Percentiles rank a stretch among this genome's conserved stretches.
phyloP scores from a whole-genome alignment of 2,329 filamentous ascomycete genomes.

The Fusarium proliferatum region DNA sequence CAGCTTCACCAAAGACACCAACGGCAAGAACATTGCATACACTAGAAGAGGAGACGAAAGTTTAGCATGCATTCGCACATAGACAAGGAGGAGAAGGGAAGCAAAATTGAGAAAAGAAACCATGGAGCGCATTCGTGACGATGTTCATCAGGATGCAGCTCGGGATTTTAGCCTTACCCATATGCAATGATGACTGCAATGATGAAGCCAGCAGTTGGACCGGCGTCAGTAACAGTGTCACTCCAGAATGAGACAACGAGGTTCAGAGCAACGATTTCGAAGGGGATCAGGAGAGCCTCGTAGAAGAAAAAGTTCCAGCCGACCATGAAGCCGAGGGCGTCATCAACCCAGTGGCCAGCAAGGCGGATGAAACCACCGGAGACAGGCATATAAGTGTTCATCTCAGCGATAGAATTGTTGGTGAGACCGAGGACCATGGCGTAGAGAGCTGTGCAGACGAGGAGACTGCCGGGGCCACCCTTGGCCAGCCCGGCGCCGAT shows the following conservation, averaged over 20 bases:
- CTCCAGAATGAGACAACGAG: constrained; percentile 49
- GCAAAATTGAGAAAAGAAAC: constrained; percentile 5
- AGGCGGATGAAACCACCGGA: constrained; percentile 38
- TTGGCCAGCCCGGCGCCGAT: constrained; percentile 37
- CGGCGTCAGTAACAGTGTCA: constrained; percentile 24
- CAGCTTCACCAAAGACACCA: constrained; percentile 40
- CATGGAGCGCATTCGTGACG: constrained; percentile 32
- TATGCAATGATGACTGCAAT: constrained; percentile 35
- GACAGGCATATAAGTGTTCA: constrained; percentile 40
- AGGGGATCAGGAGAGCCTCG: constrained; percentile 48
- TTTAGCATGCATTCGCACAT: constrained; percentile 35
- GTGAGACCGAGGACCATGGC: constrained; percentile 35
- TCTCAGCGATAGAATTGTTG: constrained; percentile 40
- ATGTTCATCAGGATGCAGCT: constrained; percentile 33
- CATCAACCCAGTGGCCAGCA: constrained; percentile 36
- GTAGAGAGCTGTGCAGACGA: constrained; percentile 36
- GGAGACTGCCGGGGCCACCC: constrained; percentile 30
- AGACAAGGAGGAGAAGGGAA: not conserved
- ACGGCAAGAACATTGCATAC: constrained; percentile 53
- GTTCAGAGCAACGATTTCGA: constrained; percentile 48
- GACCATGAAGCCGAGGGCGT: constrained; percentile 40
- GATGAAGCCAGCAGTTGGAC: constrained; percentile 47
- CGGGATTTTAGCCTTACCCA: constrained; percentile 31
- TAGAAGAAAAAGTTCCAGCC: constrained; percentile 51
- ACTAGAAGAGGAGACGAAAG: constrained; percentile 28